Conservation (phyloP, 768 basidiomycete species). For the Pisolithus tinctorius region DNA sequence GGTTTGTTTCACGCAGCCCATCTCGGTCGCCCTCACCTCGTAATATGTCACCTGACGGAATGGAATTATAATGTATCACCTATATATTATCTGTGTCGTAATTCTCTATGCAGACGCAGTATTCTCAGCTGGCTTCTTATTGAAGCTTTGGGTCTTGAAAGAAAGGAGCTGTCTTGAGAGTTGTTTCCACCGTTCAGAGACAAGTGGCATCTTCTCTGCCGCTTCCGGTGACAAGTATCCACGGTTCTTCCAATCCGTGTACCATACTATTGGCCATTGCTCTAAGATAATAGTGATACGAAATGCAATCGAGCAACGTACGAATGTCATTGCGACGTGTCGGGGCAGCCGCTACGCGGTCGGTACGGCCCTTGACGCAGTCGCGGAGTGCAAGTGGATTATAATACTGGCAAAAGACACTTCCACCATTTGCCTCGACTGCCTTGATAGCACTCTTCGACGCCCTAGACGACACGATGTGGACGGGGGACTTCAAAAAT, state of each 20-base stretch:
- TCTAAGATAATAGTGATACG: conserved; percentile 1
- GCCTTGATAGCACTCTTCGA: conserved; percentile 82
- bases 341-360: conserved; percentile 70
- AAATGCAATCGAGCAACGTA: conserved; percentile 32
- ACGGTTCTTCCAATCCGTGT: conserved; percentile 63
- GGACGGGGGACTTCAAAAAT: conserved; percentile 62
- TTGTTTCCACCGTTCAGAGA: conserved; percentile 63
- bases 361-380: conserved; percentile 63
- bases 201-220: conserved; percentile 52
- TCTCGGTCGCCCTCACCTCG: conserved; percentile 51
- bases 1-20: conserved; percentile 58
- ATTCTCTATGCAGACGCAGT: conserved; percentile 13
- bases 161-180: conserved; percentile 55
- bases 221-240: conserved; percentile 66
- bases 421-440: conserved; percentile 76
- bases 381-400: conserved; percentile 81
- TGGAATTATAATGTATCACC: conserved; percentile 25
- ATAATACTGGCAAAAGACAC: conserved; percentile 86
- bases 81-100: neutral
- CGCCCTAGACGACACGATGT: conserved; percentile 78
- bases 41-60: conserved; percentile 53
- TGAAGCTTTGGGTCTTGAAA: conserved; percentile 36
- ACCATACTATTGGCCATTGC: conserved; percentile 53
- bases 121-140: conserved; percentile 18
- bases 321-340: conserved; percentile 82